A percentile compares a stretch with the other conserved stretches of the same genome.
These are phyloP conservation scores for Glycyrrhiza uralensis DNA, from an alignment of 306 rosid species.

Conservation along the genomic window DNA sequence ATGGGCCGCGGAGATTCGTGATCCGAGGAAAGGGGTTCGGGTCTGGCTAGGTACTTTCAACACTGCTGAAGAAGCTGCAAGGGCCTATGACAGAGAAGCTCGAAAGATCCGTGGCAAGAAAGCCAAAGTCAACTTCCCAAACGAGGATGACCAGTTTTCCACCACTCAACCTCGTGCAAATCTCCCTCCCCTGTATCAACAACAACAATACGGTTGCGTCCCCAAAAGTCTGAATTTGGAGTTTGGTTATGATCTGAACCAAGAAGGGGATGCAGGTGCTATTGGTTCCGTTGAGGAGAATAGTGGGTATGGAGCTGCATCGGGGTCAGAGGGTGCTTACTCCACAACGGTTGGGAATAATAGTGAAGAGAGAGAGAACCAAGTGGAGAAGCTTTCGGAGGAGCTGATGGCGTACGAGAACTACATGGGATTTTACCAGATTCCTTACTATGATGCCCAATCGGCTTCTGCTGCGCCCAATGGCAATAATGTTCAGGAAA, in stretches of 20 bases:
- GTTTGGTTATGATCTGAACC: constrained; percentile 53
- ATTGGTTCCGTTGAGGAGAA: constrained; percentile 16
- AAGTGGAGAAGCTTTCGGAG: constrained; percentile 66
- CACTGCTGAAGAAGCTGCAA: constrained; percentile 81
- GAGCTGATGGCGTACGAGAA: constrained; percentile 72
- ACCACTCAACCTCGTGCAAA: neutral
- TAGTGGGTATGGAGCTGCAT: constrained; percentile 28
- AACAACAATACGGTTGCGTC: neutral
- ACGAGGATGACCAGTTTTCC: constrained; percentile 36
- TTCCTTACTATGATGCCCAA: constrained; percentile 61
- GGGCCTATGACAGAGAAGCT: constrained; percentile 82
- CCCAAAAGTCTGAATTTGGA: constrained; percentile 34
- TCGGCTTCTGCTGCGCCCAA: constrained; percentile 36
- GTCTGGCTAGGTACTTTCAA: constrained; percentile 90
- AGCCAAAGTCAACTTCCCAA: constrained; percentile 83
- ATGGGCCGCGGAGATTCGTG: constrained; percentile 95
- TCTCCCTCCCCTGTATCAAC: constrained; percentile 13
- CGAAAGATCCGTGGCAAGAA: constrained; percentile 75
- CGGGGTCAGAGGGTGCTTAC: constrained; percentile 25
- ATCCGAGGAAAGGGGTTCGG: constrained; percentile 76
- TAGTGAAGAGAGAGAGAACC: constrained; percentile 31
- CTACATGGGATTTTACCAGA: constrained; percentile 66
- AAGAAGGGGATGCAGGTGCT: constrained; percentile 10
- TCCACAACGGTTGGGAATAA: neutral
- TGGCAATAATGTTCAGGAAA: constrained; percentile 36